Evolutionary conservation across 768 basidiomycete species (phyloP).

Genomic region (Rhodotorula babjevae): DNA sequence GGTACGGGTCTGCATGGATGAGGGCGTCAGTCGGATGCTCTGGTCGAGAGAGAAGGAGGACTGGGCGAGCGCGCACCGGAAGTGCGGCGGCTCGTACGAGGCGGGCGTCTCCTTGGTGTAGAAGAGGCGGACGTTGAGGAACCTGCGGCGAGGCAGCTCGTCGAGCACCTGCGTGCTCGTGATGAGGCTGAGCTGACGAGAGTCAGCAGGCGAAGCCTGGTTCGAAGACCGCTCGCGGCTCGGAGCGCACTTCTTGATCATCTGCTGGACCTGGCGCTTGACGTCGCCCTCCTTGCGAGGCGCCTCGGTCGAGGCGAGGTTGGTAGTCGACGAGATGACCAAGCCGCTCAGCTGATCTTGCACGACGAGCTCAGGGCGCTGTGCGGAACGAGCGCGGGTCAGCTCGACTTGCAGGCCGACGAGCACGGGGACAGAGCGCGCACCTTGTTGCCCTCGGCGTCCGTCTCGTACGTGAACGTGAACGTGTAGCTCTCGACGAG

Average conservation of each 20-base stretch:
- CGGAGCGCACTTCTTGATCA: constrained; percentile 59
- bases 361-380: constrained; percentile 33
- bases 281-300: constrained; percentile 29
- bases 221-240: too few species aligned
- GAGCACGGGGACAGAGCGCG: not conserved
- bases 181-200: constrained; percentile 16
- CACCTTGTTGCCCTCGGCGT: constrained; percentile 29
- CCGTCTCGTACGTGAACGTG: constrained; percentile 39
- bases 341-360: constrained; percentile 34
- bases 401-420: not conserved
- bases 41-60: not conserved
- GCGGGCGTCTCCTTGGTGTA: constrained; percentile 73
- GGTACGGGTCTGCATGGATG: not conserved
- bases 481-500: constrained; percentile 47
- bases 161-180: constrained; percentile 35
- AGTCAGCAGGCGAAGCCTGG: too few species aligned
- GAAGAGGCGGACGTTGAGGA: constrained; percentile 80
- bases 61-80: constrained; percentile 45
- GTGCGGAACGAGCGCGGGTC: not conserved
- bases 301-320: not conserved
- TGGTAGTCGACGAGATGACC: constrained; percentile 2
- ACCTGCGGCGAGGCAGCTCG: constrained; percentile 61
- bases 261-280: constrained; percentile 51
- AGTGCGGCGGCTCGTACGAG: constrained; percentile 79
- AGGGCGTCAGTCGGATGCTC: not conserved